Evolutionary conservation across 345 rosid species (phyloP), one percentile per base, ranked within the genome.

Genomic region (Camelina laxa): DNA sequence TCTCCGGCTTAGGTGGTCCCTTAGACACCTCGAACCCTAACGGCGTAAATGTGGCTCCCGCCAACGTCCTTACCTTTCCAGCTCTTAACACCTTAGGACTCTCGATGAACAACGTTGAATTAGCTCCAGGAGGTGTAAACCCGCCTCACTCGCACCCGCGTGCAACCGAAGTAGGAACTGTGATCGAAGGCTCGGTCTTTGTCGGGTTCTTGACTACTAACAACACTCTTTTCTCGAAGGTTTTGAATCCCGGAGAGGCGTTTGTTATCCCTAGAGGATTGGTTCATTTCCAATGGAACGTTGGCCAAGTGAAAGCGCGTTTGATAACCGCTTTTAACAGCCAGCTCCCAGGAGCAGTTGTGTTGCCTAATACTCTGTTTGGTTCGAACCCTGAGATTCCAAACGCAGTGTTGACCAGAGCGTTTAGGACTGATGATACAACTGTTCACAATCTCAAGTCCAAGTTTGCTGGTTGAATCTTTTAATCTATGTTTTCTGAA

Each of bases 111-210:
- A 79, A 91, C 14, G 90, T 89, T 2, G 94, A 89, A 22, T 47
- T 86, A 3, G 89, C 83, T 27, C 86, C 89, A 0, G 87, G 87
- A 0, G 96, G 96, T 17, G 41, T 93, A 12, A 89, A 88, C 69
- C 87, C 94, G 0, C 94, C 94, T 57, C 94, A 88, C 82, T 75
- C 77, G 1, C 91, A 91, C 60, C 97, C 96, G 5, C 89, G 90
- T 0, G 89, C 91, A 0, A 57, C 79, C 0, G 94, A 86, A 79
- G 65, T 83, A 0, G 92, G 87, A 1, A 19, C 88, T 33, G 83
- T 89, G 56, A 77, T 88, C 9, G 7, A 79, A 80, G 94, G 92
- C 70, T 82, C 76, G 78, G 78, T 89, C n/a, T 87, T 86, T 0
- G 89, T 88, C 1, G 96, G 92, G 7, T 89, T 90, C 61, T 66